Evolutionary conservation across 2,329 filamentous ascomycete genomes (phyloP).

Genomic region (Colletotrichum scovillei): DNA sequence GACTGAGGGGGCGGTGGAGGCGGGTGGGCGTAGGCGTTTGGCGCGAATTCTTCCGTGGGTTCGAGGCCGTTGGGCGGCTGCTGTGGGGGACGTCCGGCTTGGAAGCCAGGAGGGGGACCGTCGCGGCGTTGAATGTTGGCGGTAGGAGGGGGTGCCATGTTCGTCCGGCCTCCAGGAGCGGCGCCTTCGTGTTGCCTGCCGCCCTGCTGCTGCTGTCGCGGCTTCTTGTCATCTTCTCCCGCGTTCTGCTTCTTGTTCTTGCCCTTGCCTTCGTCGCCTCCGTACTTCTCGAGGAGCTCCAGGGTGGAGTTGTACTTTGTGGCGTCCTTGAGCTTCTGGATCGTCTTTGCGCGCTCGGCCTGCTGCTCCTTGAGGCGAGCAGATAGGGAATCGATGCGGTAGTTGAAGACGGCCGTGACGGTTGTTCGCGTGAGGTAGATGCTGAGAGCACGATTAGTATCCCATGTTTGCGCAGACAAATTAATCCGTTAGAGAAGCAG

Average conservation of each 20-base stretch:
- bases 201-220: constrained; percentile 38
- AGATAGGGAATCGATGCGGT: constrained; percentile 78
- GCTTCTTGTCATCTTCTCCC: constrained; percentile 43
- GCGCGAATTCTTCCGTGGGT: constrained; percentile 75
- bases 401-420: constrained; percentile 80
- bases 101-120: constrained; percentile 37
- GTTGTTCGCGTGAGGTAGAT: constrained; percentile 80
- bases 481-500: not conserved
- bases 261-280: constrained; percentile 68
- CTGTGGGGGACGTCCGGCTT: constrained; percentile 37
- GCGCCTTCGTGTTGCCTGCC: constrained; percentile 38
- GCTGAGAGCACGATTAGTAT: constrained; percentile 53
- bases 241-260: constrained; percentile 44
- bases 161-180: constrained; percentile 51
- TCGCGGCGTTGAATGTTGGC: constrained; percentile 67
- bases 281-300: constrained; percentile 94
- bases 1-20: constrained; percentile 38
- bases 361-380: constrained; percentile 79
- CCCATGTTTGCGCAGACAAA: constrained; percentile 3
- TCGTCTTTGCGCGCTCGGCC: constrained; percentile 84
- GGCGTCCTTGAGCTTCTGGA: constrained; percentile 92
- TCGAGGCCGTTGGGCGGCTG: constrained; percentile 45
- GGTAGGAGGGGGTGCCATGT: constrained; percentile 68
- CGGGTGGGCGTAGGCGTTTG: constrained; percentile 70
- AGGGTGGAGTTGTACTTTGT: constrained; percentile 97